Percentiles rank a stretch among this genome's conserved stretches.
phyloP scores from a whole-genome alignment of 129 eudicot species.

The Cynara cardunculus region DNA sequence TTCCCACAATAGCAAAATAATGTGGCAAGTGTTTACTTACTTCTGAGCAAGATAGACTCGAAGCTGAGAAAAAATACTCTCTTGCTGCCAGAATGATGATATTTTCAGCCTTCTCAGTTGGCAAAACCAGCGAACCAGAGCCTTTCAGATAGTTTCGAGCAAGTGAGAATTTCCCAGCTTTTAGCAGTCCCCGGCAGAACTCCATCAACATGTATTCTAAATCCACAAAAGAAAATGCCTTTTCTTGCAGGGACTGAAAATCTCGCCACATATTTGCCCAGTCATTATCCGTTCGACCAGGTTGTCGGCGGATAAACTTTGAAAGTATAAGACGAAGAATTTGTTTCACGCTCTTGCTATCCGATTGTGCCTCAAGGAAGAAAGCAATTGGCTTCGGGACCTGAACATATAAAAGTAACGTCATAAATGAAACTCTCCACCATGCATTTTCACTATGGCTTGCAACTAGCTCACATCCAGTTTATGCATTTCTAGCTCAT shows the following conservation, averaged over 20 bases:
- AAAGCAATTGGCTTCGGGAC: conserved; percentile 89
- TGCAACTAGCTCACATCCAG: background rate
- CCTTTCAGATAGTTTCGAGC: conserved; percentile 87
- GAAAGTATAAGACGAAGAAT: conserved; percentile 90
- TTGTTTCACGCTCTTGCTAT: conserved; percentile 89
- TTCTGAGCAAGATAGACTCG: conserved; percentile 81
- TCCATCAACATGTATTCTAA: conserved; percentile 82
- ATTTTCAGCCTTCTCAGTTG: conserved; percentile 80
- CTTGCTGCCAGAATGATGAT: conserved; percentile 93
- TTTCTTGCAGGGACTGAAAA: conserved; percentile 79
- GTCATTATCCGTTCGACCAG: conserved; percentile 72
- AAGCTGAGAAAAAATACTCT: conserved; percentile 91
- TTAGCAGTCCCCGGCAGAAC: conserved; percentile 91
- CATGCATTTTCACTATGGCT: background rate
- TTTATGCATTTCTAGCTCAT: background rate
- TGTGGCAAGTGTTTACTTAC: conserved; percentile 38
- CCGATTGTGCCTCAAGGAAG: conserved; percentile 62
- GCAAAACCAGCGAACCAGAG: conserved; percentile 66
- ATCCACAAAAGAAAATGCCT: conserved; percentile 87
- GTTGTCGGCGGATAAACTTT: conserved; percentile 77
- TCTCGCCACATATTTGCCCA: conserved; percentile 98
- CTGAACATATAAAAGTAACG: conserved; percentile 37
- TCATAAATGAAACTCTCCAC: conserved; percentile 3
- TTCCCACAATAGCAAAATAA: background rate
- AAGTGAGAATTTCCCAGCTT: conserved; percentile 93